Base-by-base conservation (phyloP, 176 grass and related monocot genomes). In the Oryza rufipogon region DNA sequence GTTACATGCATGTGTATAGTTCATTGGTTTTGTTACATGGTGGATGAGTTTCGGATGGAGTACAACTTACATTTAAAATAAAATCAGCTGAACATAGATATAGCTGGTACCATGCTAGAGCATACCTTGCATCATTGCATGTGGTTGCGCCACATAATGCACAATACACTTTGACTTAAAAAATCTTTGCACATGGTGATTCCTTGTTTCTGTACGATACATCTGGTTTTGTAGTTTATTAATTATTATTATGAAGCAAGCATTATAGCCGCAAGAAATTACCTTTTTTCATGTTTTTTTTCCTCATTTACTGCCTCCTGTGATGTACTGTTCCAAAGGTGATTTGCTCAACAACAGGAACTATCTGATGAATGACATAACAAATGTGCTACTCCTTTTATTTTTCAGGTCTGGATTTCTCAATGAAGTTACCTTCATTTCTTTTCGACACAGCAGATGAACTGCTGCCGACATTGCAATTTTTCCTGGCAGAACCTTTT, bases 401-500 rank as follows among this genome's bases (percentile, higher is more conserved):
- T 42, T 79, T 63, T 83, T 32, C 75, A 84, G 84, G 80, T 64
- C 17, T 10, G 64, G 47, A 69, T 72, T 79, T 72, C 0, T 63
- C 32, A 32, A 39, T 81, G 42, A 85, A 81, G 16, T 47, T 46
- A 19, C 42, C 67, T 33, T 73, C 32, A 16, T 80, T 73, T 83
- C 10, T 52, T 83, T 80, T 58, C 7, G 9, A 54, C 30, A 52
- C 69, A 74, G 75, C 32, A 52, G 80, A 70, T 65, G 63, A 70
- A 80, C 64, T 80, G 39, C 65, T 70, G 69, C 79, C 72, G 47
- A 34, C 15, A 46, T 49, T 66, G 73, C 11, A 64, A 49, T 47
- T 70, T 91, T 66, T 20, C 39, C 80, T 52, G 63, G 23, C 41
- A 54, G 8, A 41, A 74, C 33, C 8, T 86, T 28, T 70, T 77